phyloP scores from a whole-genome alignment of 257 asterid genomes.

The Catharanthus roseus region DNA sequence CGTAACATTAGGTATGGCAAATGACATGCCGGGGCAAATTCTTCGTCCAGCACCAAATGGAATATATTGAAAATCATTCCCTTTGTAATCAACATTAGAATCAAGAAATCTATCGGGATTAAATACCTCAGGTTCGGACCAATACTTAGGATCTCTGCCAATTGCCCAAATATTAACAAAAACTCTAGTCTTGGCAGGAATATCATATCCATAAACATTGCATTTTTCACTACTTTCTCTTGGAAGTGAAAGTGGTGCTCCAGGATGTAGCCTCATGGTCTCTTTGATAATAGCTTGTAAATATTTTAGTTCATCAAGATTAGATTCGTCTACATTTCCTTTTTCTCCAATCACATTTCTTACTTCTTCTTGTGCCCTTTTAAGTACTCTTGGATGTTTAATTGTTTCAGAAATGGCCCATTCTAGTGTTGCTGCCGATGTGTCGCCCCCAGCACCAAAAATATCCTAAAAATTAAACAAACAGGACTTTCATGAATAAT shows the following conservation, averaged over 20 bases:
- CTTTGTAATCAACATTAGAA: not conserved
- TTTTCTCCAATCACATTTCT: not conserved
- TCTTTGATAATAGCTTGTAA: not conserved
- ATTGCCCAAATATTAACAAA: slow-evolving; percentile 8
- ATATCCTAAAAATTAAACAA: not conserved
- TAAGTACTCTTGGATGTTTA: not conserved
- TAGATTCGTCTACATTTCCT: not conserved
- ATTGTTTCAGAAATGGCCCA: slow-evolving; percentile 3
- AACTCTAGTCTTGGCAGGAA: slow-evolving; percentile 1
- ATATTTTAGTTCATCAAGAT: not conserved
- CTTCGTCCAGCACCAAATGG: slow-evolving; percentile 12
- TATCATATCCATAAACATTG: slow-evolving; percentile 1
- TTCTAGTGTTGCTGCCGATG: not conserved
- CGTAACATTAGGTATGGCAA: not conserved
- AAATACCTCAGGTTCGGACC: not conserved
- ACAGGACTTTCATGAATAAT: no score
- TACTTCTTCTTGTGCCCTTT: not conserved
- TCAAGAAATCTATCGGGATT: slow-evolving; percentile 11
- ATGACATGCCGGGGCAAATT: slow-evolving; percentile 8
- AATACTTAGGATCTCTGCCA: slow-evolving; percentile 4
- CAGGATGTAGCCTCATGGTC: not conserved
- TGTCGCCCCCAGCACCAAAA: not conserved
- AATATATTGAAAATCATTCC: slow-evolving; percentile 8
- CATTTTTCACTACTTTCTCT: slow-evolving; percentile 1
- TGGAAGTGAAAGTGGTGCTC: slow-evolving; percentile 2